Conservation (phyloP, 306 rosid genomes). For the Hippophae tibetana region DNA sequence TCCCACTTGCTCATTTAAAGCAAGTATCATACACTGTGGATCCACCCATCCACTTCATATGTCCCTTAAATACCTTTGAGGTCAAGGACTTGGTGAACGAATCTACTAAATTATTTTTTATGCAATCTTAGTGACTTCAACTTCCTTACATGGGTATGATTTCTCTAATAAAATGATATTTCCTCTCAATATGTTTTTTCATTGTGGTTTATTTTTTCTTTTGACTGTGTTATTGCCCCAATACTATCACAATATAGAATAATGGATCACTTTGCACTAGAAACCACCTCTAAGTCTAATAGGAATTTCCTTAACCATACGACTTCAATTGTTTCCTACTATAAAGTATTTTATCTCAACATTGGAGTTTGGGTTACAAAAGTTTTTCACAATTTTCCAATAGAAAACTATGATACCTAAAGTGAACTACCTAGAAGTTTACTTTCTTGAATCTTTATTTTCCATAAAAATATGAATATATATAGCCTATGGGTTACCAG, state of each 20-base stretch:
- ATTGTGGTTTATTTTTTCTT: neutral
- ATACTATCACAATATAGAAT: neutral
- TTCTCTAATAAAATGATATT: no score
- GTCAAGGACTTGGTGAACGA: neutral
- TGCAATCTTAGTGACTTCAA: no score
- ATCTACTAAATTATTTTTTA: no score
- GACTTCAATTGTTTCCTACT: neutral
- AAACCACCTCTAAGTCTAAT: neutral
- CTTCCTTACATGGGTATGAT: no score
- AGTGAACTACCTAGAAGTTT: neutral
- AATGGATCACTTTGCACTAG: neutral
- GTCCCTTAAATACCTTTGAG: conserved; percentile 22
- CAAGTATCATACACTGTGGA: neutral
- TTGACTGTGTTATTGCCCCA: neutral
- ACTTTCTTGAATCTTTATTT: neutral
- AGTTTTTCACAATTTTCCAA: neutral
- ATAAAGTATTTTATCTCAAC: no score
- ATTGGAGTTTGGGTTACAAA: neutral
- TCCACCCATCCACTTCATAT: conserved; percentile 11
- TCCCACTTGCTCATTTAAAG: no score
- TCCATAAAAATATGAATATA: neutral
- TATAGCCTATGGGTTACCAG: no score
- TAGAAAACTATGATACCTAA: neutral
- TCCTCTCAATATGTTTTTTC: neutral
- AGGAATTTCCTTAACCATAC: neutral